Evolutionary conservation across 1,284 basidiomycete genomes (phyloP).

Genomic region (Chondrostereum purpureum): DNA sequence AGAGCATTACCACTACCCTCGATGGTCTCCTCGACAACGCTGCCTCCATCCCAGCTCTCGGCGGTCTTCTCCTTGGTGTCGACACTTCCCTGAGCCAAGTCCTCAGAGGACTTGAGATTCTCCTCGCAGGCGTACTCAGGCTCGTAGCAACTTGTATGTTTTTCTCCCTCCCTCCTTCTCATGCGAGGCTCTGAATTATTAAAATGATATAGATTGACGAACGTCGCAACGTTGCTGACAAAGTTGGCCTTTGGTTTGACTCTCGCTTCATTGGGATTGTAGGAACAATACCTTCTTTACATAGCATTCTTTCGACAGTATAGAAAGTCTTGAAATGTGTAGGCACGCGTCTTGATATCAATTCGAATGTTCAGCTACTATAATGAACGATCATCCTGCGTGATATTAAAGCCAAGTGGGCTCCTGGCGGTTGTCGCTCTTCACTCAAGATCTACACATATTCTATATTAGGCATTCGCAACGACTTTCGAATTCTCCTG

Average conservation of each 20-base stretch:
- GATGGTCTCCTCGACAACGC: slow-evolving; percentile 14
- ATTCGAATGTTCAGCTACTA: no score
- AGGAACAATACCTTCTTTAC: no score
- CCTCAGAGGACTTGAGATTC: slow-evolving; percentile 20
- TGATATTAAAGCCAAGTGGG: no score
- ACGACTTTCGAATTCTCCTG: no score
- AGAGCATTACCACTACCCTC: slow-evolving; percentile 20
- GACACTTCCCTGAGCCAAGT: slow-evolving; percentile 22
- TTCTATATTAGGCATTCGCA: no score
- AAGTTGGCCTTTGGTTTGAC: slow-evolving; percentile 20
- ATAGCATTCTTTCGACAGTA: no score
- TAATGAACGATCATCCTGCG: no score
- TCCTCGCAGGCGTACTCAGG: slow-evolving; percentile 24
- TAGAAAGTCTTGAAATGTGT: no score
- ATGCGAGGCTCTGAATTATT: neutral
- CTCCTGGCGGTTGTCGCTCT: no score
- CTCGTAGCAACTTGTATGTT: slow-evolving; percentile 25
- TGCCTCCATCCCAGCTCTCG: slow-evolving; percentile 17
- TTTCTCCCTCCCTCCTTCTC: no score
- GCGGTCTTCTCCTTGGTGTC: slow-evolving; percentile 19
- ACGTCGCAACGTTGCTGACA: slow-evolving; percentile 18
- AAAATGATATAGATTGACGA: slow-evolving; percentile 14
- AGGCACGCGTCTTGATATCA: no score
- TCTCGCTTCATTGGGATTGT: slow-evolving; percentile 20
- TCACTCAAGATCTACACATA: no score